These are phyloP conservation scores for Colletotrichum nymphaeae DNA, from an alignment of 2,329 filamentous ascomycete species.

Conservation along the genomic window DNA sequence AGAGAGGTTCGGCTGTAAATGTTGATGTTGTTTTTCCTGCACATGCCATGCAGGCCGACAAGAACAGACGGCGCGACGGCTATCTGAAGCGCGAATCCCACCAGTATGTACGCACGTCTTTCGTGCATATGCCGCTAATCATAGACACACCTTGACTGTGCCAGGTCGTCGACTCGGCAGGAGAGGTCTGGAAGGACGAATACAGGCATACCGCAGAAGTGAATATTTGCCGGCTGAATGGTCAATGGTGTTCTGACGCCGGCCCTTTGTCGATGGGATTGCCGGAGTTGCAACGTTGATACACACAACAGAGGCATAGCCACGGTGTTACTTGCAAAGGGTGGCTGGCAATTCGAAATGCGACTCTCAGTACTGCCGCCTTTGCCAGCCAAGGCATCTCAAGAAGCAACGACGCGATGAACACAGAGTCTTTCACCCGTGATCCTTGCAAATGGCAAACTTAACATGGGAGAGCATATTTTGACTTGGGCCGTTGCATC, in stretches of 20 bases:
- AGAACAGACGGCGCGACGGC: constrained; percentile 32
- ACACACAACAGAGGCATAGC: neutral
- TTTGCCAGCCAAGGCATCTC: neutral
- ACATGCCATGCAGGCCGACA: constrained; percentile 24
- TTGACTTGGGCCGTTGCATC: constrained; percentile 24
- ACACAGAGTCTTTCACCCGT: constrained; percentile 11
- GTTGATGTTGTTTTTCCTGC: constrained; percentile 22
- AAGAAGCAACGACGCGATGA: constrained; percentile 15
- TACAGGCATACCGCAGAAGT: constrained; percentile 24
- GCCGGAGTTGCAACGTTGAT: constrained; percentile 8
- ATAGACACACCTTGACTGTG: constrained; percentile 29
- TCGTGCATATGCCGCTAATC: constrained; percentile 39
- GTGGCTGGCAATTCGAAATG: neutral
- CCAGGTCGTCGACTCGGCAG: constrained; percentile 21
- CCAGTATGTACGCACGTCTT: constrained; percentile 35
- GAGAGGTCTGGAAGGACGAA: constrained; percentile 24
- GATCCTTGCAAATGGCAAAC: constrained; percentile 5
- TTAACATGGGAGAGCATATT: constrained; percentile 6
- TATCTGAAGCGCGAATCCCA: constrained; percentile 34
- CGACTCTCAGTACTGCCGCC: neutral
- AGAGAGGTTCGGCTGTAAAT: constrained; percentile 5
- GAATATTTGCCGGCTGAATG: constrained; percentile 12
- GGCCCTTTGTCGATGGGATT: constrained; percentile 12
- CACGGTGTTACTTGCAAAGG: neutral
- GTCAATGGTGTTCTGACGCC: neutral